Evolutionary conservation across 257 asterid genomes (phyloP).

Genomic region (Penstemon barbatus): DNA sequence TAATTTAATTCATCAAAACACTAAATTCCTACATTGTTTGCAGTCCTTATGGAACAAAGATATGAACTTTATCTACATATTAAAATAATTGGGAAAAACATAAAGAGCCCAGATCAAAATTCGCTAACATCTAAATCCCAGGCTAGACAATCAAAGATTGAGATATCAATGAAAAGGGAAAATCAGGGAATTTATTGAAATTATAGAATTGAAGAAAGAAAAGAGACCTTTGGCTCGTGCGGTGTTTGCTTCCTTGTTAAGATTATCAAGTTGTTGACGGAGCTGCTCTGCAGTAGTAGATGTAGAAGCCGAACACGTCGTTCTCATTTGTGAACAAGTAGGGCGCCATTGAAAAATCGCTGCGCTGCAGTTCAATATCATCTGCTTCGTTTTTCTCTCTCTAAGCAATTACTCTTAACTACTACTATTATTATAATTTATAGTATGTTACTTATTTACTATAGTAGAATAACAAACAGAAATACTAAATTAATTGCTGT

Average conservation of each 20-base stretch:
- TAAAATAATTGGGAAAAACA: neutral
- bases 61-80: neutral
- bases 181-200: neutral
- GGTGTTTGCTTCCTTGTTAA: constrained; percentile 45
- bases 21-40: no score
- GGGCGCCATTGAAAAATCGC: constrained; percentile 35
- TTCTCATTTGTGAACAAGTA: constrained; percentile 18
- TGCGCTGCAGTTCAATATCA: constrained; percentile 38
- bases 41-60: neutral
- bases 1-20: no score
- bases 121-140: neutral
- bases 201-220: neutral
- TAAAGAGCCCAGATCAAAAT: neutral
- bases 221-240: constrained; percentile 44
- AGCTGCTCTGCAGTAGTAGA: constrained; percentile 39
- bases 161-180: neutral
- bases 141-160: neutral
- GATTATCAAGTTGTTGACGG: constrained; percentile 51
- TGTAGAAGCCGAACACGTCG: constrained; percentile 38
- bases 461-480: no score
- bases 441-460: no score
- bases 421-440: no score
- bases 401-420: neutral
- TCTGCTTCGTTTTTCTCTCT: constrained; percentile 13
- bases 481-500: no score